Conservation (phyloP, 345 rosid genomes). For the Syzygium aromaticum region DNA sequence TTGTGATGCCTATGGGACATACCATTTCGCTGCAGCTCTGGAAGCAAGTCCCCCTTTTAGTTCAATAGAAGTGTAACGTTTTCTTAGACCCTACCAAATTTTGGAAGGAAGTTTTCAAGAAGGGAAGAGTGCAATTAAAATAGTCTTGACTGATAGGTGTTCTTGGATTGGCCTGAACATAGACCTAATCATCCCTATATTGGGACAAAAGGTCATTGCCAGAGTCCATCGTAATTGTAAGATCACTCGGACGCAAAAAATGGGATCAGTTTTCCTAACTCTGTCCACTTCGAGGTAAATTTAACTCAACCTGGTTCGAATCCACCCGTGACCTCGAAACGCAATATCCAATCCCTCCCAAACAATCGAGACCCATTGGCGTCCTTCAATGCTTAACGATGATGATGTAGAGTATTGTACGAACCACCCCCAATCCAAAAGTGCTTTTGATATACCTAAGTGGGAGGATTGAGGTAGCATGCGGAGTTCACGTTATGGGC, state of each 20-base stretch:
- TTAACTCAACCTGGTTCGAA: neutral
- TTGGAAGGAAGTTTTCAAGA: neutral
- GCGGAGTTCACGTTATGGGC: neutral
- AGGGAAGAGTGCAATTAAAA: neutral
- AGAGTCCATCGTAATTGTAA: neutral
- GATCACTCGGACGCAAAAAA: neutral
- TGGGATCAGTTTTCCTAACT: neutral
- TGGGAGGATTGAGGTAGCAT: slow-evolving; percentile 9
- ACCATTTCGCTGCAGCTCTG: slow-evolving; percentile 47
- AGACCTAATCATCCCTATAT: neutral
- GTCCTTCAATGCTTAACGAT: slow-evolving; percentile 3
- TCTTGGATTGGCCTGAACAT: neutral
- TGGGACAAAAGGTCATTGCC: neutral
- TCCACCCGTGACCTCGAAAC: neutral
- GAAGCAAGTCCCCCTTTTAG: neutral
- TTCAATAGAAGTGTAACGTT: neutral
- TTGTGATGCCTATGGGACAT: slow-evolving; percentile 22
- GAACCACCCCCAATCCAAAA: slow-evolving; percentile 32
- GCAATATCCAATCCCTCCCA: neutral
- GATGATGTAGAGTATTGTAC: slow-evolving; percentile 3
- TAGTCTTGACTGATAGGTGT: neutral
- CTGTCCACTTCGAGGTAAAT: neutral
- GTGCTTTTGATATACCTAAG: neutral
- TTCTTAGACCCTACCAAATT: neutral
- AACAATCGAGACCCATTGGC: neutral